Base-by-base conservation (phyloP, 257 asterid genomes). In the Petunia secreta region DNA sequence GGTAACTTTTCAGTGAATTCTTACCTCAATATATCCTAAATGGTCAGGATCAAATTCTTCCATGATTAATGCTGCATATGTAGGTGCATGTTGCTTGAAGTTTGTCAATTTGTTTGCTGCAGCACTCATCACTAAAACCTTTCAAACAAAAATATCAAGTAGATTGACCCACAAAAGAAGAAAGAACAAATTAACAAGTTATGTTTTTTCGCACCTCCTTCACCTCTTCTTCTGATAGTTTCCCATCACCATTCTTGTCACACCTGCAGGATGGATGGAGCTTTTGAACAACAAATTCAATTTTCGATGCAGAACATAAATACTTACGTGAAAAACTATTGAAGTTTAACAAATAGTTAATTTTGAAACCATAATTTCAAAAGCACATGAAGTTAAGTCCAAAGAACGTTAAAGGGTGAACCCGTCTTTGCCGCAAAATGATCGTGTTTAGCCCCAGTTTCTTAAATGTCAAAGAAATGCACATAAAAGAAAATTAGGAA, bases 161-260 rank as follows among this genome's bases (percentile, higher is more conserved):
- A 58, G 60, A 54, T 66, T 73, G 55, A 50, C 58, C 11, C 83
- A 62, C 1, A 62, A 73, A 74, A 81, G 53, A 59, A 36, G n/a
- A 81, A 64, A 77, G 3, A 39, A 55, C 6, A 50, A 25, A n/a
- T 38, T 46, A 55, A 67, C 38, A 37, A 59, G 73, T 36, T 63
- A 40, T 54, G 10, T 68, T 60, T 43, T n/a, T 34, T 4, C 86
- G 84, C 88, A 95, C 99, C 97, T 95, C 94, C 86, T 80, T 92
- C 34, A 95, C 98, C 88, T 95, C 99, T 6, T 92, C 99, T 81
- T 95, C 98, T 15, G 98, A 92, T 75, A 93, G 85, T 89, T 84
- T 87, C 44, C 99, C 99, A 85, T 95, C 98, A 40, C 99, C 98
- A 85, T 95, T 92, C 90, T 91, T 95, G 88, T 95, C 99, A 83